These are phyloP conservation scores for Eremothecium cymbalariae DNA, from an alignment of 1,139 yeast genomes.

Conservation along the genomic window DNA sequence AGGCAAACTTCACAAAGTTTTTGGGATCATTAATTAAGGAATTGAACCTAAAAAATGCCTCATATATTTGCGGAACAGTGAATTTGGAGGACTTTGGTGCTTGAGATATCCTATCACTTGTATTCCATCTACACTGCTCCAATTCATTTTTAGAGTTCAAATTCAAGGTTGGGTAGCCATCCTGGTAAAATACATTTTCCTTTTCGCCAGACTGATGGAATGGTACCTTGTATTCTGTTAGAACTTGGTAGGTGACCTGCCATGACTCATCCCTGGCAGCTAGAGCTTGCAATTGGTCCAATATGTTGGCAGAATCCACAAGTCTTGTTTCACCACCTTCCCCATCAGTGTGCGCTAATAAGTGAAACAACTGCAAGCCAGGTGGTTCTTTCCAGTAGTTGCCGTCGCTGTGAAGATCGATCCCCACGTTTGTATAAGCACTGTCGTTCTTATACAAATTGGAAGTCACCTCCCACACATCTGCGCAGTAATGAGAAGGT, in stretches of 20 bases:
- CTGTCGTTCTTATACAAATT: constrained; percentile 66
- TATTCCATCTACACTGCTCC: constrained; percentile 68
- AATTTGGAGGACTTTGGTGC: constrained; percentile 6
- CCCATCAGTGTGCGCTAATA: constrained; percentile 53
- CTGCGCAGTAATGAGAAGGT: constrained; percentile 65
- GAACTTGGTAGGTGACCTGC: constrained; percentile 50
- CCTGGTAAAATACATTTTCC: constrained; percentile 24
- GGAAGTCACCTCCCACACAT: constrained; percentile 75
- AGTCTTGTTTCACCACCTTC: constrained; percentile 67
- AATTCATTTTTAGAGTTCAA: constrained; percentile 47
- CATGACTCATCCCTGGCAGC: constrained; percentile 15
- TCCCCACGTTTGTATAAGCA: constrained; percentile 64
- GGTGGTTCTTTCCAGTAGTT: constrained; percentile 76
- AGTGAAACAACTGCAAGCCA: constrained; percentile 64
- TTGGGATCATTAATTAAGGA: constrained; percentile 44
- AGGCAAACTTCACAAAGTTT: constrained; percentile 49
- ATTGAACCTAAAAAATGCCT: constrained; percentile 51
- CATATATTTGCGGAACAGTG: constrained; percentile 35
- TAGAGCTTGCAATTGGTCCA: constrained; percentile 8
- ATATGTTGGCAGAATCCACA: constrained; percentile 48
- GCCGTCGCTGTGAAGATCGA: constrained; percentile 67
- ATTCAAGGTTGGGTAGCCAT: constrained; percentile 54
- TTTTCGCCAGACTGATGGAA: constrained; percentile 76
- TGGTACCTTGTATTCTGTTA: constrained; percentile 49
- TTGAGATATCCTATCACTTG: constrained; percentile 61